A percentile compares a stretch with the other conserved stretches of the same genome.
Conservation (phyloP, 169 alveolate genomes). For the Condylostoma magnum region DNA sequence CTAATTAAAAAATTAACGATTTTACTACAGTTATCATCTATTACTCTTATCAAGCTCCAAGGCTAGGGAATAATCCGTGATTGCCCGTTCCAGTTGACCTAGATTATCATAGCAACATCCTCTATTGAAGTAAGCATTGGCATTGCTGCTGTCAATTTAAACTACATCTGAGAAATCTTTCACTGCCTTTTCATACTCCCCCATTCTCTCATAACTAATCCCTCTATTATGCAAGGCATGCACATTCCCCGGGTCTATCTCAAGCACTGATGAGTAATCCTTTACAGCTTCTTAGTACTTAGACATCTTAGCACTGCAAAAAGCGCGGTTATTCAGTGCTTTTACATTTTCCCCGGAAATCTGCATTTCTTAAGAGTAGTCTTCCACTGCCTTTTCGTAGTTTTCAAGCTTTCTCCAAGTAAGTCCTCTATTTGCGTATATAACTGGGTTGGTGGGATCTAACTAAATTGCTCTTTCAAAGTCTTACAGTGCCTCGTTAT, state of each 20-base stretch:
- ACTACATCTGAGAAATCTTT: conserved; percentile 75
- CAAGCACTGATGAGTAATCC: conserved; percentile 56
- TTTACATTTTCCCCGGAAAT: conserved; percentile 50
- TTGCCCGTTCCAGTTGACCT: conserved; percentile 69
- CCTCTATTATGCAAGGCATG: conserved; percentile 75
- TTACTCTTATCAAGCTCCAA: conserved; percentile 56
- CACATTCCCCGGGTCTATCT: conserved; percentile 48
- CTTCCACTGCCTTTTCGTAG: conserved; percentile 57
- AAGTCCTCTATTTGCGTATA: conserved; percentile 9
- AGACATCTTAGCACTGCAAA: conserved; percentile 67
- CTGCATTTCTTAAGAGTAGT: conserved; percentile 54
- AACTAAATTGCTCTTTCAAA: conserved; percentile 52
- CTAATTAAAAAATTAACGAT: too few species aligned
- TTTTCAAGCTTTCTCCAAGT: conserved; percentile 40
- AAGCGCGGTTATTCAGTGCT: conserved; percentile 69
- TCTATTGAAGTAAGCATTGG: conserved; percentile 86
- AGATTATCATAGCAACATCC: conserved; percentile 85
- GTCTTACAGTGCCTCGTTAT: conserved; percentile 74
- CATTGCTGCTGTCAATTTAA: conserved; percentile 70
- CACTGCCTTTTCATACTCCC: conserved; percentile 68
- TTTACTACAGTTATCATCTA: neutral
- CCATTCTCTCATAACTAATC: conserved; percentile 62
- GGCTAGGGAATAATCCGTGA: conserved; percentile 70
- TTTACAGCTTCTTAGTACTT: conserved; percentile 60
- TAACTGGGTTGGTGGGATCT: conserved; percentile 7